Evolutionary conservation across 345 rosid species (phyloP).

Genomic region (Syzygium aqueum): DNA sequence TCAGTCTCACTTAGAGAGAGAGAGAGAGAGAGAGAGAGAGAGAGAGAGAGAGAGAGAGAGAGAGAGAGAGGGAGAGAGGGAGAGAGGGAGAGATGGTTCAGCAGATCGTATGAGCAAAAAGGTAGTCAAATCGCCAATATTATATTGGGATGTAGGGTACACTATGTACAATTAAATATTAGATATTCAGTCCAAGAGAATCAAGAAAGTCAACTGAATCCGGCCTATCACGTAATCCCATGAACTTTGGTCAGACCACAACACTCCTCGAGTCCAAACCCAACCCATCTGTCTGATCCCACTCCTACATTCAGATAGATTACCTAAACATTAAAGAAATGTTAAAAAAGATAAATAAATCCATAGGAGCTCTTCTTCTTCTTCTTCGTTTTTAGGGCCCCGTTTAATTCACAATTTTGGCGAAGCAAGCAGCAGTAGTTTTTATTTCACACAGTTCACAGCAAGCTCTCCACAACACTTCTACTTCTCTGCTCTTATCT

Average conservation of each 20-base stretch:
- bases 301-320: neutral
- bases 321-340: neutral
- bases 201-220: neutral
- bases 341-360: neutral
- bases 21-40: too few relatives aligned
- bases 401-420: neutral
- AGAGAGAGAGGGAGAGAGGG: too few relatives aligned
- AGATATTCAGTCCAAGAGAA: neutral
- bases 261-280: neutral
- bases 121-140: neutral
- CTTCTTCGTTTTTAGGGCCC: neutral
- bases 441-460: neutral
- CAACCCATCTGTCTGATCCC: neutral
- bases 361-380: neutral
- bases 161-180: neutral
- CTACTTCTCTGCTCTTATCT: neutral
- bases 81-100: neutral
- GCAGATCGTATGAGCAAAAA: neutral
- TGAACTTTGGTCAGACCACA: neutral
- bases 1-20: neutral
- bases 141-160: neutral
- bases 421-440: neutral
- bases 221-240: neutral
- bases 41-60: neutral
- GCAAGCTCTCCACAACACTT: neutral